Evolutionary conservation across 2,329 filamentous ascomycete species (phyloP), one percentile per base, ranked within the genome.

Genomic region (Aspergillus amoenus): DNA sequence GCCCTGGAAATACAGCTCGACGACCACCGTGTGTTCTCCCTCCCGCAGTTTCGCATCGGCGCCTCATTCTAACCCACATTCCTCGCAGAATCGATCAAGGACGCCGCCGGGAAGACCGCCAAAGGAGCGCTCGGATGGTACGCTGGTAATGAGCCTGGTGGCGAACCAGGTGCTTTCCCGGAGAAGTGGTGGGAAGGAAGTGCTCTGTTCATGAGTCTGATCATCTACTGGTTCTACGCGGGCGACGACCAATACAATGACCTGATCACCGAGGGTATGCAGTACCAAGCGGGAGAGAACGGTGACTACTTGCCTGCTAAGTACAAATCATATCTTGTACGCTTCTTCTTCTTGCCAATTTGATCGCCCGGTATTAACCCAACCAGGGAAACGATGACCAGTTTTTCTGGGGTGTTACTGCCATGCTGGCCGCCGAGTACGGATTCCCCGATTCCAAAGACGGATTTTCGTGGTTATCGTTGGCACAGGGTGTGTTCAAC

Each of bases 401-500:
- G 66, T 78, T 75, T 12, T 84, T 85, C 66, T 85, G 82, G 82
- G 82, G 75, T 7, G 79, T 82, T 52, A 76, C 80, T 32, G 82
- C 81, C 41, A 81, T 86, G 76, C 76, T 80, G 3, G 83, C 82
- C 6, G 82, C 82, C 32, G 83, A 85, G 51, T 54, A 69, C 8
- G 72, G 72, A 21, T 74, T 73, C 30, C 71, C 72, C 11, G 71
- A 73, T 39, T 67, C 68, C 0, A 61, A 77, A 0, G 83, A 82
- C 58, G 70, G 87, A 57, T 85, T 88, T 1, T 86, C 88, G 60
- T 96, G 89, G 89, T 81, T 94, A n/a, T 85, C 87, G 12, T 81
- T 95, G 44, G 87, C 84, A 1, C 88, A 92, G 71, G 88, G 88
- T 13, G 88, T 91, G 1, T 95, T 93, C 73, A 91, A 94, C 76